phyloP scores from a whole-genome alignment of 352 stramenopile genomes.

The Plasmopara viticola region DNA sequence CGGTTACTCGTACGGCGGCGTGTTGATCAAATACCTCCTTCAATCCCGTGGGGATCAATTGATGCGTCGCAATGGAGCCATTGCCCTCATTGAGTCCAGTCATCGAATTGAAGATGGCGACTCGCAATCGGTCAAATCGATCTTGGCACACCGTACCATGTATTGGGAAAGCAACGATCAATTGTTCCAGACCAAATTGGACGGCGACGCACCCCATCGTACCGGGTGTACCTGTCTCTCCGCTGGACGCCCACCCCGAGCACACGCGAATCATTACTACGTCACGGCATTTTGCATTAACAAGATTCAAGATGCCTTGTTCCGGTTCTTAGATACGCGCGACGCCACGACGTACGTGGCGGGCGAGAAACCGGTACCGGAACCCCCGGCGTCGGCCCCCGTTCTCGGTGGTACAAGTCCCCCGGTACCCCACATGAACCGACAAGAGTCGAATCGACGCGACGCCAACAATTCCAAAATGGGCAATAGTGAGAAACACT shows the following conservation, averaged over 20 bases:
- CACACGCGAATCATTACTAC: conserved; percentile 84
- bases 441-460: conserved; percentile 44
- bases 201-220: conserved; percentile 75
- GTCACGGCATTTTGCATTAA: conserved; percentile 85
- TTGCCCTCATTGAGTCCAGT: conserved; percentile 83
- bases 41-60: conserved; percentile 82
- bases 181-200: conserved; percentile 64
- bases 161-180: conserved; percentile 86
- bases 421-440: conserved; percentile 33
- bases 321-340: conserved; percentile 73
- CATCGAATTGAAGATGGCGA: conserved; percentile 83
- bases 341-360: conserved; percentile 78
- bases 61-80: conserved; percentile 79
- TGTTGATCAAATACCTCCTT: conserved; percentile 86
- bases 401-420: conserved; percentile 18
- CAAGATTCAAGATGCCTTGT: conserved; percentile 82
- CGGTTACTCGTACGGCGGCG: conserved; percentile 83
- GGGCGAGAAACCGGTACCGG: conserved; percentile 55
- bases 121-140: conserved; percentile 81
- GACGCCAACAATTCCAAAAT: conserved; percentile 58
- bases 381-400: conserved; percentile 51
- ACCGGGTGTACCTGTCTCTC: conserved; percentile 81
- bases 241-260: conserved; percentile 53
- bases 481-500: conserved; percentile 80
- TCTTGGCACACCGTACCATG: conserved; percentile 83